Evolutionary conservation across 176 grass and related monocot species (phyloP).

Genomic region (Avena sativa): DNA sequence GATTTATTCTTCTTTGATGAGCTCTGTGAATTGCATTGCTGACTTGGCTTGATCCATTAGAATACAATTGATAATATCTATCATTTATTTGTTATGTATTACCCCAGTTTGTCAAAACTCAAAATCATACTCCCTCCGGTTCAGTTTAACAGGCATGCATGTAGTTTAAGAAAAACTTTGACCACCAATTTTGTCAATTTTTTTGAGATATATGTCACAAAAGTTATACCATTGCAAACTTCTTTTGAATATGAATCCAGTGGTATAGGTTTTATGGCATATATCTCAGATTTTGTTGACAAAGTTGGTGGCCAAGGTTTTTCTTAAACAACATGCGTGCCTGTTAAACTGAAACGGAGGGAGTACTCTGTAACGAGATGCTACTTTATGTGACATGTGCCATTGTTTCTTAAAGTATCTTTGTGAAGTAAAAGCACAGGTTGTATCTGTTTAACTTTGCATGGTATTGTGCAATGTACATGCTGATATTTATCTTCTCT

Average conservation of each 20-base stretch:
- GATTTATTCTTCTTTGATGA: background rate
- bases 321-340: too few species aligned
- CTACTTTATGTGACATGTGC: background rate
- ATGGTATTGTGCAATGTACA: slow-evolving; percentile 3
- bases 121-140: background rate
- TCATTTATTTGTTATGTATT: slow-evolving; percentile 36
- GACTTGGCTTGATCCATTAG: slow-evolving; percentile 32
- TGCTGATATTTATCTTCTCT: background rate
- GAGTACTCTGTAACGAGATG: background rate
- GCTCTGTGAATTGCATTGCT: slow-evolving; percentile 4
- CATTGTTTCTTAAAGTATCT: slow-evolving; percentile 3
- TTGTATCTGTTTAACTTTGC: slow-evolving; percentile 20
- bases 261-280: too few species aligned
- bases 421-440: slow-evolving; percentile 13
- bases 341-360: too few species aligned
- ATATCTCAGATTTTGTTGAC: too few species aligned
- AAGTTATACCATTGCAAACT: too few species aligned
- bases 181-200: too few species aligned
- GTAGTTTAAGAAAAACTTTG: too few species aligned
- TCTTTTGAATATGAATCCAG: too few species aligned
- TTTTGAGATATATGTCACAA: too few species aligned
- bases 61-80: slow-evolving; percentile 19
- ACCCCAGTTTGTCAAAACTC: slow-evolving; percentile 7
- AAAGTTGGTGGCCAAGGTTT: too few species aligned
- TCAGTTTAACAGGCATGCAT: too few species aligned